A percentile compares a stretch with the other conserved stretches of the same genome.
phyloP scores from a whole-genome alignment of 2,329 filamentous ascomycete genomes.

The Clarireedia monteithiana region DNA sequence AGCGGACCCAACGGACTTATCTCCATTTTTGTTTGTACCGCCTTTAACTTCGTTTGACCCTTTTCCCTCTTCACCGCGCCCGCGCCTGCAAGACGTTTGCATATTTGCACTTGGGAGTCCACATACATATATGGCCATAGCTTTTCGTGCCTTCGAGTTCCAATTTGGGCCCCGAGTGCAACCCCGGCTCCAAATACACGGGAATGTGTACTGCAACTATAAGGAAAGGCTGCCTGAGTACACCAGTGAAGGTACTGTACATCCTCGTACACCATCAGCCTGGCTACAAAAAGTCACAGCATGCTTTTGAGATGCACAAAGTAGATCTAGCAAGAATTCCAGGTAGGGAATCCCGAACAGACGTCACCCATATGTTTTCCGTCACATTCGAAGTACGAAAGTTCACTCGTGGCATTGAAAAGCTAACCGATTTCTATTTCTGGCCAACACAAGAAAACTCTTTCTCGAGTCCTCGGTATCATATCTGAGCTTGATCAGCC shows the following conservation, averaged over 20 bases:
- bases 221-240: neutral
- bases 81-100: constrained; percentile 1
- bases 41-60: neutral
- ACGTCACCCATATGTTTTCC: constrained; percentile 5
- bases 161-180: neutral
- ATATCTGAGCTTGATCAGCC: neutral
- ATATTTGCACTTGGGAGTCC: neutral
- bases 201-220: neutral
- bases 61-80: neutral
- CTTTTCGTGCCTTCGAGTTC: neutral
- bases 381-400: neutral
- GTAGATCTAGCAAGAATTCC: constrained; percentile 5
- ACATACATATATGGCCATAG: neutral
- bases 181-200: neutral
- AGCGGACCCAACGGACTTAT: neutral
- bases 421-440: too few species aligned
- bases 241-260: neutral
- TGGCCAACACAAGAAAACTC: too few species aligned
- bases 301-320: constrained; percentile 1
- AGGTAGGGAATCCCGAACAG: neutral
- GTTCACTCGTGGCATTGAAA: too few species aligned
- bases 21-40: neutral
- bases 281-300: neutral
- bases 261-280: constrained; percentile 3
- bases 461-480: neutral